Evolutionary conservation across 73 alveolate species (phyloP).

Genomic region (Paramecium pentaurelia): DNA sequence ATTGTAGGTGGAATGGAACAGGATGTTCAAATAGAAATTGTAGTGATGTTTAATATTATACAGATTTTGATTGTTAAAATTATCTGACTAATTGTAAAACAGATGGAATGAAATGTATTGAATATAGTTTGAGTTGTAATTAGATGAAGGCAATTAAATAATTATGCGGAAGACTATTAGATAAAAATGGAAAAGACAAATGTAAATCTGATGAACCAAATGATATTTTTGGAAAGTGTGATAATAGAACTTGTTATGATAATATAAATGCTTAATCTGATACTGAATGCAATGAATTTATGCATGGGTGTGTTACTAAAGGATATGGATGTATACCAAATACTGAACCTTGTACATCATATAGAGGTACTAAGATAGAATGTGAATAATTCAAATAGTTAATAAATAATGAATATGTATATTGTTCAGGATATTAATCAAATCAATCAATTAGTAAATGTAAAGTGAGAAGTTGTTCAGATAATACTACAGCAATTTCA

Average conservation of each 20-base stretch:
- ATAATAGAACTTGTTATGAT: neutral
- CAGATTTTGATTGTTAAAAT: neutral
- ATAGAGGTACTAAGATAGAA: neutral
- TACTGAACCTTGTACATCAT: neutral
- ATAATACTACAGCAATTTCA: neutral
- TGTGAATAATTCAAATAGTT: neutral
- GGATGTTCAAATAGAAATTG: neutral
- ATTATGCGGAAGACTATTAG: neutral
- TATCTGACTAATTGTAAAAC: neutral
- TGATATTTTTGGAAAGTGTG: neutral
- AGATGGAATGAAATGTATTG: slow-evolving; percentile 40
- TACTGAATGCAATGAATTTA: neutral
- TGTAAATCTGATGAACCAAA: neutral
- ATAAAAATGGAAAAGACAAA: neutral
- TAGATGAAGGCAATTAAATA: neutral
- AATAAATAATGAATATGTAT: neutral
- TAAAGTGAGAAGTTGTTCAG: neutral
- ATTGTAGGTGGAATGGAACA: neutral
- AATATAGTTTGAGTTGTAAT: neutral
- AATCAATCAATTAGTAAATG: neutral
- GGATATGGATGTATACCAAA: neutral
- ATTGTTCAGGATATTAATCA: neutral
- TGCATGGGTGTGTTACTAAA: neutral
- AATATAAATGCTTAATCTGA: neutral
- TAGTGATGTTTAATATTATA: neutral